phyloP scores from a whole-genome alignment of 202 grass and related monocot genomes.

The Tripidium arundinaceum region DNA sequence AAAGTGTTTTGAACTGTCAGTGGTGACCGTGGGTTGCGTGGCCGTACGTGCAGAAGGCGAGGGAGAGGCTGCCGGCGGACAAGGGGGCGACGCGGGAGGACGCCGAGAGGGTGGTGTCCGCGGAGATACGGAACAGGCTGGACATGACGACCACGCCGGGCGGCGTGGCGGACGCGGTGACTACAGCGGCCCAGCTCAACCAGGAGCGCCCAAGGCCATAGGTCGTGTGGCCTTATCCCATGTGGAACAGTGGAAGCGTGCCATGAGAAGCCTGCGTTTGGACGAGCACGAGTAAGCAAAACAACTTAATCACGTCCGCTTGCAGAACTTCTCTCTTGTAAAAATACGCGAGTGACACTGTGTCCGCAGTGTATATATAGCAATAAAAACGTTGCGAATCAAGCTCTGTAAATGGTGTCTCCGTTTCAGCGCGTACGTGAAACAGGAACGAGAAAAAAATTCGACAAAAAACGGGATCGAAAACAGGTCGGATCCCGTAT shows the following conservation, averaged over 20 bases:
- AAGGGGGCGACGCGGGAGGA: slow-evolving; percentile 47
- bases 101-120: slow-evolving; percentile 45
- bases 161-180: slow-evolving; percentile 49
- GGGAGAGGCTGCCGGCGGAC: slow-evolving; percentile 39
- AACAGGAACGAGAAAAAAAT: no score
- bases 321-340: neutral
- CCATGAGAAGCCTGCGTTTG: neutral
- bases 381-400: neutral
- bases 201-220: slow-evolving; percentile 27
- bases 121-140: slow-evolving; percentile 47
- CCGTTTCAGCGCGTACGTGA: neutral
- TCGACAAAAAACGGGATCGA: no score
- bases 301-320: no score
- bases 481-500: no score
- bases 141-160: slow-evolving; percentile 26
- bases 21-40: neutral
- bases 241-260: neutral
- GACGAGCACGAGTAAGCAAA: no score
- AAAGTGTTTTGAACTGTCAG: neutral
- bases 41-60: slow-evolving; percentile 37
- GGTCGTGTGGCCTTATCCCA: neutral
- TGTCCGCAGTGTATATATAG: neutral
- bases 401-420: neutral
- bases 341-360: neutral
- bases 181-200: slow-evolving; percentile 59